These are phyloP conservation scores for Quercus dentata DNA, from an alignment of 306 rosid species.

Conservation along the genomic window DNA sequence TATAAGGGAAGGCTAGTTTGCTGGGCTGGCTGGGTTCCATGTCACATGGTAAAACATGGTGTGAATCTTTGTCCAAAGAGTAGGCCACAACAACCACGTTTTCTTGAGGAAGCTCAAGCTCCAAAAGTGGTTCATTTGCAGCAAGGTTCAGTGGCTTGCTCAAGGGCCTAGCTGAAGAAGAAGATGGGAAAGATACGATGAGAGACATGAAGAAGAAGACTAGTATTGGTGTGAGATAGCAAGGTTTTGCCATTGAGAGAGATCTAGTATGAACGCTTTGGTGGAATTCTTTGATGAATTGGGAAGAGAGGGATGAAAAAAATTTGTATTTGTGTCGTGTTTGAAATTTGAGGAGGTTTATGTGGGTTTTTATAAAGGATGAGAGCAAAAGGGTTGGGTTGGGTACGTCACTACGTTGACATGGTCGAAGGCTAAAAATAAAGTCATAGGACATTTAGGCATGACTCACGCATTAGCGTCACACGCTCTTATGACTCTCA, in stretches of 20 bases:
- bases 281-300: not conserved
- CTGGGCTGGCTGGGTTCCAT: not conserved
- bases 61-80: not conserved
- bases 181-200: not conserved
- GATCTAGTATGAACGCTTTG: not conserved
- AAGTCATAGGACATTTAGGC: no score
- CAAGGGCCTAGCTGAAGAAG: conserved; percentile 34
- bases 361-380: no score
- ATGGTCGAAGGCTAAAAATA: no score
- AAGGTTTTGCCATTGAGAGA: conserved; percentile 17
- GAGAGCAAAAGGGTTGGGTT: no score
- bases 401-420: no score
- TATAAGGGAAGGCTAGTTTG: not conserved
- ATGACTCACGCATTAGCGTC: no score
- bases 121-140: no score
- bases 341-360: no score
- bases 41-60: conserved; percentile 2
- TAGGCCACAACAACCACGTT: not conserved
- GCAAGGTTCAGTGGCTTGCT: not conserved
- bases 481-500: no score
- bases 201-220: conserved; percentile 11
- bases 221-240: not conserved
- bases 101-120: conserved; percentile 23
- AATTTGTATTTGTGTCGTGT: not conserved
- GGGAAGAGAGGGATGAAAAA: not conserved